Percentiles rank a stretch among this genome's conserved stretches.
Evolutionary conservation across 108 stramenopile species (phyloP).

Genomic region (Aurantiochytrium sp.): DNA sequence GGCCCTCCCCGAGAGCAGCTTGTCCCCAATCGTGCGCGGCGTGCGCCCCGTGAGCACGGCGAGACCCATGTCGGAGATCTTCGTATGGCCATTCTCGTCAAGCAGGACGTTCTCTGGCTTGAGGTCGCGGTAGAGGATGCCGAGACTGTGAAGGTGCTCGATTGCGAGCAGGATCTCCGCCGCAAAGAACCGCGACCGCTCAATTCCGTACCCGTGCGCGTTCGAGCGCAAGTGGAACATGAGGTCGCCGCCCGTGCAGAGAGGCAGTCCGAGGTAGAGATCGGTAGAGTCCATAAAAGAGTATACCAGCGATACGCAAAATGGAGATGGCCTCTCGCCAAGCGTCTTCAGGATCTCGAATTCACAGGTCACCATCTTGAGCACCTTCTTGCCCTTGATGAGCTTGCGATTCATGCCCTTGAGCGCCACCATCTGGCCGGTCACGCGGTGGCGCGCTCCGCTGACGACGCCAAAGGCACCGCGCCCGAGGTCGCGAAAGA

Average conservation of each 20-base stretch:
- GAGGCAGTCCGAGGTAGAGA: constrained; percentile 93
- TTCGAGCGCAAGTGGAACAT: constrained; percentile 90
- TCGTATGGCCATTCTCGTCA: constrained; percentile 86
- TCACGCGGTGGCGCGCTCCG: constrained; percentile 65
- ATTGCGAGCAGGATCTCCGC: constrained; percentile 92
- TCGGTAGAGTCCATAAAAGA: constrained; percentile 92
- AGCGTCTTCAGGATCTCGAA: constrained; percentile 89
- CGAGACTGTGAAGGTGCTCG: constrained; percentile 82
- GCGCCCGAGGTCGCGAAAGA: constrained; percentile 73
- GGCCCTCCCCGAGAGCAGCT: constrained; percentile 66
- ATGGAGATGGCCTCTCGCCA: constrained; percentile 70
- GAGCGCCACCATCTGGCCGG: constrained; percentile 77
- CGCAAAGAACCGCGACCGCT: constrained; percentile 85
- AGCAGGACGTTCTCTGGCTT: constrained; percentile 95
- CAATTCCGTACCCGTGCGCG: constrained; percentile 81
- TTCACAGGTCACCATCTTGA: constrained; percentile 94
- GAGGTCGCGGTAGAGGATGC: constrained; percentile 92
- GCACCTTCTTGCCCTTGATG: constrained; percentile 90
- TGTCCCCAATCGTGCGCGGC: constrained; percentile 23
- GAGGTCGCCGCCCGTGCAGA: constrained; percentile 94
- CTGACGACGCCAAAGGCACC: constrained; percentile 89
- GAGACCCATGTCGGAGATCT: constrained; percentile 93
- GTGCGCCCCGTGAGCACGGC: constrained; percentile 59
- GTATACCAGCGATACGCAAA: constrained; percentile 96
- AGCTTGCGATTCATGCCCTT: constrained; percentile 90